phyloP scores from a whole-genome alignment of 2,329 filamentous ascomycete species.

The Rutstroemia sp. region DNA sequence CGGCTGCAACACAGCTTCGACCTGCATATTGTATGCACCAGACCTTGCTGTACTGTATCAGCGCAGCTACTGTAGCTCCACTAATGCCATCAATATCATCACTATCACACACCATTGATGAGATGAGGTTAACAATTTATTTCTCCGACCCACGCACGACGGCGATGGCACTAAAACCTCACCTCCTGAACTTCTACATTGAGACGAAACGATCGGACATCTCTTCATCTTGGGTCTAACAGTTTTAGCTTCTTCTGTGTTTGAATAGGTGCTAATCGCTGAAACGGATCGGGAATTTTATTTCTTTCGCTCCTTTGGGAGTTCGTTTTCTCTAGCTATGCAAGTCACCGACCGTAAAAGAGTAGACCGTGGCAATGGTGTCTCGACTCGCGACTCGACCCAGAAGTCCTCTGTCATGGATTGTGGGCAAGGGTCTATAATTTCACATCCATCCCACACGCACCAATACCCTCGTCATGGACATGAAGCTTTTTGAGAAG shows the following conservation, averaged over 20 bases:
- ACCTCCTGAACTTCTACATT: too few relatives aligned
- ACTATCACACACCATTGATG: too few relatives aligned
- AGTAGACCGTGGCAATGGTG: not conserved
- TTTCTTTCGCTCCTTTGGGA: not conserved
- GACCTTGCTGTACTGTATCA: not conserved
- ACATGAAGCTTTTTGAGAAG: too few relatives aligned
- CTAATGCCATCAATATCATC: not conserved
- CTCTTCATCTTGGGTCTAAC: too few relatives aligned
- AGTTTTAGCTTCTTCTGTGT: too few relatives aligned
- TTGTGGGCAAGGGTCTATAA: not conserved
- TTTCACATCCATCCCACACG: too few relatives aligned
- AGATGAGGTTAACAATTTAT: too few relatives aligned
- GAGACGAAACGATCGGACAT: too few relatives aligned
- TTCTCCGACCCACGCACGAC: too few relatives aligned
- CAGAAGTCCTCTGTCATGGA: not conserved
- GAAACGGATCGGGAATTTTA: not conserved
- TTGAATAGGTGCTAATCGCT: not conserved
- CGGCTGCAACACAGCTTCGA: not conserved
- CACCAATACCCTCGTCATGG: too few relatives aligned
- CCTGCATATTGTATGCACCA: not conserved
- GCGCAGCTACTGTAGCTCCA: not conserved
- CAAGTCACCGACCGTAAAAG: constrained; percentile 4
- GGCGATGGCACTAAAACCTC: too few relatives aligned
- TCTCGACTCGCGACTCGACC: too few relatives aligned
- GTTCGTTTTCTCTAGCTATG: not conserved